phyloP scores from a whole-genome alignment of 495 filamentous ascomycete species.

The Aspergillus asperescens region DNA sequence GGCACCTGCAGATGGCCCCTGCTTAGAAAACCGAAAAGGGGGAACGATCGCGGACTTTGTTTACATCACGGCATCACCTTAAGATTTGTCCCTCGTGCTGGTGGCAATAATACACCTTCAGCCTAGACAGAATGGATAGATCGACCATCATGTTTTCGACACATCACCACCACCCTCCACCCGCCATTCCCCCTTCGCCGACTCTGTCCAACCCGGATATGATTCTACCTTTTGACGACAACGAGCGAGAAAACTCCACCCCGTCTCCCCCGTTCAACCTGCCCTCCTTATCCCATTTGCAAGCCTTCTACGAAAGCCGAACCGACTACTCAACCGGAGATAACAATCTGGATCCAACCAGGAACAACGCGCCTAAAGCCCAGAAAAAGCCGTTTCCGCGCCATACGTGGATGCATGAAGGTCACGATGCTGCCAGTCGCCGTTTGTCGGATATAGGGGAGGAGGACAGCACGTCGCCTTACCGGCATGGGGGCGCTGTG shows the following conservation, averaged over 20 bases:
- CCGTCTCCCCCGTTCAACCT: conserved; percentile 44
- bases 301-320: conserved; percentile 25
- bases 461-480: conserved; percentile 38
- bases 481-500: conserved; percentile 19
- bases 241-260: conserved; percentile 53
- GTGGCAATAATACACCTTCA: neutral
- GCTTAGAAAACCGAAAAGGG: conserved; percentile 9
- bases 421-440: conserved; percentile 51
- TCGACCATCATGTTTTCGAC: conserved; percentile 6
- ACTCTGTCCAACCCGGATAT: conserved; percentile 92
- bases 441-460: conserved; percentile 71
- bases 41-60: conserved; percentile 2
- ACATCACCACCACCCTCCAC: conserved; percentile 13
- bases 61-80: neutral
- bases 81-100: conserved; percentile 4
- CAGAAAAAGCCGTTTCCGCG: conserved; percentile 38
- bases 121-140: neutral
- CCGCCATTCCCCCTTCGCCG: conserved; percentile 53
- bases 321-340: conserved; percentile 16
- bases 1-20: conserved; percentile 12
- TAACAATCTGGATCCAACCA: conserved; percentile 15
- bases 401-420: conserved; percentile 46
- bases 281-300: conserved; percentile 35
- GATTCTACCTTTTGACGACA: conserved; percentile 66
- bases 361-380: neutral